Base-by-base conservation (phyloP, 2,329 filamentous ascomycete genomes). In the Ophiostoma perfectum region DNA sequence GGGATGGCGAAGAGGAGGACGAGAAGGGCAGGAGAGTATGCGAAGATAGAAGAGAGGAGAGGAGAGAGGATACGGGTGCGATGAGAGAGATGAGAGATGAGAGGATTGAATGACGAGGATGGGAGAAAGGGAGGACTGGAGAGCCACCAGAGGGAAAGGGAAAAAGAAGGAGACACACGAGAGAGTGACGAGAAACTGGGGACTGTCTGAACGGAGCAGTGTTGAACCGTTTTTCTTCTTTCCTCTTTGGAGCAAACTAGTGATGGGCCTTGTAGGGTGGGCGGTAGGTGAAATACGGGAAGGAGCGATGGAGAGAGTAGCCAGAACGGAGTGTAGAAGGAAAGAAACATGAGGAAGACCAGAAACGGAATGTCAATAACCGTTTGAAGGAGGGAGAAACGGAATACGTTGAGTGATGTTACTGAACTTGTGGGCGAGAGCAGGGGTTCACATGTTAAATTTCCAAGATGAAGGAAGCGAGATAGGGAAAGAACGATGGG, bases 231-330 rank as follows among this genome's bases (percentile, higher is more conserved):
- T 42, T 63, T 42, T 18, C 16, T 63, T 63, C 60, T 63, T 63
- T 44, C 39, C 60, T 42, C 12, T 63, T 63, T 63, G 16, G 60
- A 63, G 18, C 60, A 42, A 63, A 42, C 42, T 63, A 63, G 60
- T 63, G 60, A 42, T n/a, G 58, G 38, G 36, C 38, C 58, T 42
- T 44, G 60, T 42, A 63, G 39, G 39, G 39, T 63, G 60, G 58
- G 58, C 58, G 58, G 58, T 38, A 62, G 58, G 38, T 41, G 58
- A 62, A 42, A 41, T 62, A 62, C 60, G 16, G 60, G 60, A 63
- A 63, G 60, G 60, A 18, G 60, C 60, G 5, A 62, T 18, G 58
- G 18, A 12, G n/a, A 41, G 36, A 63, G 12, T n/a, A 52, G 4
- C 16, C 5, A 3, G 16, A 4, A 52, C n/a, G 47, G 7, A 52